Evolutionary conservation across 192 early-diverging fungal species (phyloP).

Genomic region (Coemansia sp.): DNA sequence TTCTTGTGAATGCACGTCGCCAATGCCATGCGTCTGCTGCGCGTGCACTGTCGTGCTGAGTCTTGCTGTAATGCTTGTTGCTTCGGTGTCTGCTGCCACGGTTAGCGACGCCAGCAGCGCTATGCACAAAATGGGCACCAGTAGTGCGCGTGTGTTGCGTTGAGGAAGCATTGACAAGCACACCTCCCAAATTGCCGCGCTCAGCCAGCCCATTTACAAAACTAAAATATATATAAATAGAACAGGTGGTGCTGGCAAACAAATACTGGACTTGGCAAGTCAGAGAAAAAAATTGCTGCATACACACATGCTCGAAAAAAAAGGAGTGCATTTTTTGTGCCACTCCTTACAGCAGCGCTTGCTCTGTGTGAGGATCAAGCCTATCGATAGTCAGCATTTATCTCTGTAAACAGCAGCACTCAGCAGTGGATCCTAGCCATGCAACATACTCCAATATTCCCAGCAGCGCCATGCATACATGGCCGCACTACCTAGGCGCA

Average conservation of each 20-base stretch:
- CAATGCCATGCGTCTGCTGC: constrained; percentile 3
- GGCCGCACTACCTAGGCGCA: not conserved
- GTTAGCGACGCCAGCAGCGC: constrained; percentile 27
- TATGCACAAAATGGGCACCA: constrained; percentile 41
- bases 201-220: constrained; percentile 38
- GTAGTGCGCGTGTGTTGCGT: constrained; percentile 42
- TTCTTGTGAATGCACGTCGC: not conserved
- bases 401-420: constrained; percentile 27
- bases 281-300: constrained; percentile 9
- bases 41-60: not conserved
- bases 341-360: too few relatives aligned
- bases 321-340: too few relatives aligned
- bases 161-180: constrained; percentile 50
- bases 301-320: too few relatives aligned
- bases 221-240: not conserved
- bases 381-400: too few relatives aligned
- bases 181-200: constrained; percentile 38
- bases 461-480: constrained; percentile 21
- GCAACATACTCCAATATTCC: constrained; percentile 29
- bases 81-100: constrained; percentile 8
- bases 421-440: constrained; percentile 9
- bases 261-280: constrained; percentile 5
- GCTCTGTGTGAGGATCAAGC: too few relatives aligned
- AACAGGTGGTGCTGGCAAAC: too few relatives aligned
- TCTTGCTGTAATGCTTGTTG: constrained; percentile 2